Evolutionary conservation across 257 asterid genomes (phyloP), one percentile per base, ranked within the genome.

Genomic region (Ajuga chamaepitys): DNA sequence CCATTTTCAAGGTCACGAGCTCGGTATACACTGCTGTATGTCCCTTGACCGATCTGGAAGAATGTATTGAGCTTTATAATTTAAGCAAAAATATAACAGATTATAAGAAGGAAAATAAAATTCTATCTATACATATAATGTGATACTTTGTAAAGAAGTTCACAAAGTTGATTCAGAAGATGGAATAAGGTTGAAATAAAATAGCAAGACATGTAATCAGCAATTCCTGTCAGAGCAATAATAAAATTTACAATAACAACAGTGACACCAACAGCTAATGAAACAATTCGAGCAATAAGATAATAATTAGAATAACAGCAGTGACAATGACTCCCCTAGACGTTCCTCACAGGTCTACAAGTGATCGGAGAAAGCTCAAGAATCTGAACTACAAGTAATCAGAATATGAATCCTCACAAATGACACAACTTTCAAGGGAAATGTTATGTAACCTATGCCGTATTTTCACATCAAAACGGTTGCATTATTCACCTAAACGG

Each of bases 11-110:
- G 88, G 75, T 91, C 97, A 67, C 87, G 87, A 26, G 97, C 96
- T 81, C 95, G 80, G 77, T 88, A 91, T 37, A 91, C 97, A 60
- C 95, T 88, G 81, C 97, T 91, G 71, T 91, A 91, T 61, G 97
- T 91, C 64, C 97, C 97, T 83, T 91, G 94, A 70, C 97, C 97
- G 56, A 91, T 91, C 97, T 91, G 88, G 64, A 35, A 53, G 13
- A 52, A 50, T 21, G 46, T 58, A 64, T 58, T 59, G 44, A 70
- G 75, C 59, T 42, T 53, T 37, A 71, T 28, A 25, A 50, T 52
- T 21, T 24, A 66, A 56, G 30, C 16, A 30, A 22, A 24, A 24
- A 70, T 46, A 5, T 42, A 66, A 59, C 34, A 55, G 44, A 10
- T 57, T 34, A 20, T 55, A 47, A 62, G 30, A 35, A 56, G 53